Base-by-base conservation (phyloP, 2,329 filamentous ascomycete species). In the Fusarium buharicum region DNA sequence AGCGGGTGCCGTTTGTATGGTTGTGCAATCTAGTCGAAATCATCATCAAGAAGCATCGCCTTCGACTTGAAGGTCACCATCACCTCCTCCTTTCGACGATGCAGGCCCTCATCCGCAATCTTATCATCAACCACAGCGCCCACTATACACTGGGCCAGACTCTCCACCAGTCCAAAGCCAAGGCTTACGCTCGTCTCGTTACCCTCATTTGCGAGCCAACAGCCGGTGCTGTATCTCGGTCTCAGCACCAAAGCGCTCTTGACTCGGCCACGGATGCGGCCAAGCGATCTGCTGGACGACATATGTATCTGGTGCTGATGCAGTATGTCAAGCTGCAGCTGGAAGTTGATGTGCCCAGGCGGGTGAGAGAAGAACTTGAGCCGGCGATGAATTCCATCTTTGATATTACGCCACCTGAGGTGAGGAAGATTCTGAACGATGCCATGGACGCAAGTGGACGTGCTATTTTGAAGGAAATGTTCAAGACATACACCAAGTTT, bases 311-410 rank as follows among this genome's bases (percentile, higher is more conserved):
- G 27, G 74, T 89, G 6, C 72, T 89, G 38, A 82, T 85, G 75
- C 75, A 80, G 50, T 89, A 88, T 68, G 78, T 88, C 62, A 84
- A 83, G 74, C 75, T 88, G 62, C 86, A 88, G 72, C 80, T 89
- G 6, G 84, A 87, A 69, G 76, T 77, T 47, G 77, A 78, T 27
- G 80, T 88, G 50, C 72, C 81, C 10, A 78, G 79, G 12, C 75
- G 74, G 9, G 77, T 88, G 18, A 76, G 84, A 31, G 84, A 85
- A 70, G 83, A 80, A 47, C 77, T 89, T 39, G 81, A 86, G 69
- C 79, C 82, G 6, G 86, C 84, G 1, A 72, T 88, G 65, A 86
- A 84, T 70, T 80, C 85, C 0, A 78, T 89, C 6, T 80, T 89
- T 53, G 80, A 85, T 62, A 82, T 87, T 43, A 87, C 85, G 31